Conservation (phyloP, 768 basidiomycete species). For the Multifurca ochricompacta region DNA sequence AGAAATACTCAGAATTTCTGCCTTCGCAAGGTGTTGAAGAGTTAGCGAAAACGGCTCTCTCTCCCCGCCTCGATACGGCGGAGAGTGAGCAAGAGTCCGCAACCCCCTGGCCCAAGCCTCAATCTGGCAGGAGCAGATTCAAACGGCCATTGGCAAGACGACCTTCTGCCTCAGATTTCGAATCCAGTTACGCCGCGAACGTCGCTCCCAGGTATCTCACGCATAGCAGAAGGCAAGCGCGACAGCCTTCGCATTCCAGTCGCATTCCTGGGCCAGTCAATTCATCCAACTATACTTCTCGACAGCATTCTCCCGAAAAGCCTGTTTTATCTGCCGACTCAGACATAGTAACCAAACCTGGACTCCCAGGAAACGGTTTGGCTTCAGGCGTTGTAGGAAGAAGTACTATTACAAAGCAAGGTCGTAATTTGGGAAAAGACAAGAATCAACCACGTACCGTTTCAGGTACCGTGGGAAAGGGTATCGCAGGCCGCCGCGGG, state of each 20-base stretch:
- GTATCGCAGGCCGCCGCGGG: constrained; percentile 45
- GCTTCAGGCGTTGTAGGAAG: constrained; percentile 27
- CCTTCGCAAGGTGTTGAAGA: constrained; percentile 68
- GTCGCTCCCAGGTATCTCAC: constrained; percentile 72
- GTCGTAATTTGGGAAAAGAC: constrained; percentile 32
- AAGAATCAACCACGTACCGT: constrained; percentile 36
- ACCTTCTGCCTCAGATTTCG: constrained; percentile 74
- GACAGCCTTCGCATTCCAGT: constrained; percentile 27
- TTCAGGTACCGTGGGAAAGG: constrained; percentile 37
- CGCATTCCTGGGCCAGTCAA: constrained; percentile 50
- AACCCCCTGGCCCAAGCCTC: constrained; percentile 30
- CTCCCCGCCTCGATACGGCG: constrained; percentile 46
- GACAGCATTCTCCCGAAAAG: constrained; percentile 71
- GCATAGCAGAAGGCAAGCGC: constrained; percentile 38
- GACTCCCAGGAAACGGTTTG: constrained; percentile 34
- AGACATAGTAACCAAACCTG: constrained; percentile 20
- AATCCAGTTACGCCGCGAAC: constrained; percentile 89
- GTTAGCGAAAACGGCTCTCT: constrained; percentile 59
- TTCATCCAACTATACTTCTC: constrained; percentile 48
- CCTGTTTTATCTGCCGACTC: constrained; percentile 28
- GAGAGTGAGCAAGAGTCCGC: constrained; percentile 76
- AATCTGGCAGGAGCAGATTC: constrained; percentile 38
- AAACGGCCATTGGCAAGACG: constrained; percentile 47
- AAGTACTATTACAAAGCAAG: constrained; percentile 31
- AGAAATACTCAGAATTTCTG: constrained; percentile 70